Base-by-base conservation (phyloP, 225 moss, liverwort and hornwort species). In the Polytrichum formosum region DNA sequence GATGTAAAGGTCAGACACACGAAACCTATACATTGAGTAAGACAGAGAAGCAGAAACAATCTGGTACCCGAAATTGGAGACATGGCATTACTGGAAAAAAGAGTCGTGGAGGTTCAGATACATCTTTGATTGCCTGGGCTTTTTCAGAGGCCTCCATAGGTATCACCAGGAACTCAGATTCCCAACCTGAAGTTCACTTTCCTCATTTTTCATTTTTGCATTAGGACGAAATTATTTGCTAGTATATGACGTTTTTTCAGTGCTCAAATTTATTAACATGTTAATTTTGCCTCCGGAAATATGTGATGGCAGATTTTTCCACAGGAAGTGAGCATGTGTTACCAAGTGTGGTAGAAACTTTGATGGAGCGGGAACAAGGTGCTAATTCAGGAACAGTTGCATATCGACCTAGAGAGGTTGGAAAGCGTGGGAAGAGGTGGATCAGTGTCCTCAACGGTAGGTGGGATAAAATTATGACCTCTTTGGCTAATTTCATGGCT, bases 391-490 rank as follows among this genome's bases (percentile, higher is more conserved):
- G 61, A 73, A 83, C 88, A 54, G 81, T 81, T 72, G 88, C 91
- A 53, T 85, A 79, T 70, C 90, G 90, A 79, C 93, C 91, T 13
- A 69, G 67, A 31, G 91, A 91, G 71, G 64, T 88, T 66, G 90
- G 93, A 18, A 80, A 58, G 58, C 91, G 67, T 68, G 91, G 93
- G 58, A 85, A 90, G 75, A 86, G 78, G 71, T 93, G 93, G 91
- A 87, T 56, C 21, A 77, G 72, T 68, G 75, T 68, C 75, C 81
- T 90, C n/a, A 84, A 77, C 6, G 87, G 87, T 87, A 80, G 22
- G 66, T 67, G n/a, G 25, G 7, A 55, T 2, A 69, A 46, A 67
- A 20, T 68, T 16, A 29, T 61, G 26, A 61, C 60, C 26, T 21
- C 21, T 26, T 61, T 61, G 60, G 22, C 17, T 61, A 26, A n/a